Percentiles rank a stretch among this genome's conserved stretches.
Conservation (phyloP, 2,329 filamentous ascomycete species). For the Byssothecium circinans region DNA sequence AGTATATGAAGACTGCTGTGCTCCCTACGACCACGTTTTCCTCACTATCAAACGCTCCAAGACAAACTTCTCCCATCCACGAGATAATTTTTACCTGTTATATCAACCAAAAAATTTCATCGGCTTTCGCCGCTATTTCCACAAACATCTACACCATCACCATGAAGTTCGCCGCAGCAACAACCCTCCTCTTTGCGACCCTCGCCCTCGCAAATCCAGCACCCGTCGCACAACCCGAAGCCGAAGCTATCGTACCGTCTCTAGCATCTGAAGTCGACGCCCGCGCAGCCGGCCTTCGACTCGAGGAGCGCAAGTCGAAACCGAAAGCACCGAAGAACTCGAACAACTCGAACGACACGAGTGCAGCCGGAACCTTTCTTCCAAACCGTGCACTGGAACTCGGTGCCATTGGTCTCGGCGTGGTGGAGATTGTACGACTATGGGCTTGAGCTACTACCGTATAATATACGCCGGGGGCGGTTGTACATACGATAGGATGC, state of each 20-base stretch:
- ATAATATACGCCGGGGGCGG: no score
- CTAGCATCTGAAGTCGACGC: conserved; percentile 15
- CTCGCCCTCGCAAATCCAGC: conserved; percentile 33
- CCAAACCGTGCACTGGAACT: conserved; percentile 28
- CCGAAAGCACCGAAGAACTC: conserved; percentile 4
- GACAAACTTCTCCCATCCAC: no score
- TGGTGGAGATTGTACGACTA: conserved; percentile 23
- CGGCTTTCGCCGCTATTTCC: no score
- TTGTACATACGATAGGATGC: neutral
- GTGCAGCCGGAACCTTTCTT: conserved; percentile 20
- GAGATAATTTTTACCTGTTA: neutral
- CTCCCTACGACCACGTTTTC: no score
- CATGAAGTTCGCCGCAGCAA: conserved; percentile 31
- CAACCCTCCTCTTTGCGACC: conserved; percentile 27
- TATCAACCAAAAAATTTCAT: neutral
- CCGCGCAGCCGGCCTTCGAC: conserved; percentile 13
- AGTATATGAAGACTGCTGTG: no score
- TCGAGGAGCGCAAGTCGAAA: conserved; percentile 22
- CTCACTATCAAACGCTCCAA: no score
- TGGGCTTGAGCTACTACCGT: no score
- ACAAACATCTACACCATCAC: conserved; percentile 2
- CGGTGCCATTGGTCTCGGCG: conserved; percentile 29
- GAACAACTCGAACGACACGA: conserved; percentile 11
- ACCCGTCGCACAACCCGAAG: conserved; percentile 20
- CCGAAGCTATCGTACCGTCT: conserved; percentile 1